Conservation (phyloP, 2,329 filamentous ascomycete genomes). For the Ceratocystis cubensis region DNA sequence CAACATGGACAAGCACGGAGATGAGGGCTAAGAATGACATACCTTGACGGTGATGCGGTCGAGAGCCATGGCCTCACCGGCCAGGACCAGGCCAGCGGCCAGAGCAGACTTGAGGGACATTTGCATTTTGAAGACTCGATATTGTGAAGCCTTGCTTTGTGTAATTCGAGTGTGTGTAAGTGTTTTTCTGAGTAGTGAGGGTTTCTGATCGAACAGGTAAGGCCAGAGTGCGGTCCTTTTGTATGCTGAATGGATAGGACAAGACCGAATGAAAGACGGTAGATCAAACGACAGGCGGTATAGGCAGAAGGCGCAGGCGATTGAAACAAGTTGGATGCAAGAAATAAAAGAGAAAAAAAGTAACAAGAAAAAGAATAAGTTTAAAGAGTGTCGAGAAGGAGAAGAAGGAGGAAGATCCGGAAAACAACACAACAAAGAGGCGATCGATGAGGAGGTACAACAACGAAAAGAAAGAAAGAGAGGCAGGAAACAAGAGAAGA, state of each 20-base stretch:
- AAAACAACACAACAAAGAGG: slow-evolving; percentile 12
- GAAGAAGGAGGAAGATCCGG: slow-evolving; percentile 2
- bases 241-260: slow-evolving; percentile 7
- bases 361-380: slow-evolving; percentile 12
- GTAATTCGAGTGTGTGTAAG: neutral
- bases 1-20: neutral
- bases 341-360: neutral
- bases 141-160: neutral
- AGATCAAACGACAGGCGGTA: slow-evolving; percentile 18
- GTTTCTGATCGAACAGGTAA: neutral
- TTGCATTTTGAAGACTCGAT: slow-evolving; percentile 26
- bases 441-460: slow-evolving; percentile 17
- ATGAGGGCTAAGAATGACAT: slow-evolving; percentile 18
- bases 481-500: slow-evolving; percentile 15
- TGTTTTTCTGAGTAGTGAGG: neutral
- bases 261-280: slow-evolving; percentile 13
- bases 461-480: slow-evolving; percentile 19
- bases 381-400: slow-evolving; percentile 16
- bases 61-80: slow-evolving; percentile 34
- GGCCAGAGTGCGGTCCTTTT: slow-evolving; percentile 1
- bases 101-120: slow-evolving; percentile 23
- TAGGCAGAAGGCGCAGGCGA: neutral
- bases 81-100: slow-evolving; percentile 33
- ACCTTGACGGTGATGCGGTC: slow-evolving; percentile 60
- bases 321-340: slow-evolving; percentile 6